Evolutionary conservation across 208 protist genomes (phyloP), one percentile per base, ranked within the genome.

Genomic region (Acanthamoeba sp.): DNA sequence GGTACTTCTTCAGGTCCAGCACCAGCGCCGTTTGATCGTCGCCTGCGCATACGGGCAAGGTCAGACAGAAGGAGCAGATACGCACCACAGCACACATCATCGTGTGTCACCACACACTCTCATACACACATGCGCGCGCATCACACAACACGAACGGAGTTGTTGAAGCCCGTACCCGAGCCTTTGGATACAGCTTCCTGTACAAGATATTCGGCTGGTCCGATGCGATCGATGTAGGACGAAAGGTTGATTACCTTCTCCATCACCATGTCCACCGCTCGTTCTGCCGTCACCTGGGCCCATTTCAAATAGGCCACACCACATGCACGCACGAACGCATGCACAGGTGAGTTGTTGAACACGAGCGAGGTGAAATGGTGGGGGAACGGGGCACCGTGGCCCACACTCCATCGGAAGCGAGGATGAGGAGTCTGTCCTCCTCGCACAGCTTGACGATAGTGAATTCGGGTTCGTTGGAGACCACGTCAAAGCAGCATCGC

Each of bases 11-110:
- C 76, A 85, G 36, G 22, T 85, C 76, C 34, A 85, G 24, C 38
- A 85, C 45, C 22, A 85, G 76, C 27, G 45, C 76, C 20, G 76
- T 85, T 32, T 85, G 76, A 22, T 85, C 76, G 42, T 85, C 76
- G 38, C 76, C 73, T 55, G 38, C 34, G 42, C 18, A 16, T 45
- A 71, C n/a, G 62, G 29, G 27, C 5, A 71, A 7, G 14, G 62
- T 22, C 62, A 71, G 20, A 6, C 29, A 36, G 62, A 71, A 71
- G 62, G 62, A 29, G 14, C 7, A 71, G 55, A 62, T 12, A 27
- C 55, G 22, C 12, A 62, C 16, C 12, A 62, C n/a, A n/a, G n/a
- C n/a, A n/a, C n/a, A n/a, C n/a, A n/a, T n/a, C n/a, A n/a, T n/a
- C n/a, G n/a, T n/a, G n/a, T n/a, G n/a, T n/a, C n/a, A n/a, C n/a